Evolutionary conservation across 257 asterid species (phyloP), one percentile per base, ranked within the genome.

Genomic region (Gardenia jasminoides): DNA sequence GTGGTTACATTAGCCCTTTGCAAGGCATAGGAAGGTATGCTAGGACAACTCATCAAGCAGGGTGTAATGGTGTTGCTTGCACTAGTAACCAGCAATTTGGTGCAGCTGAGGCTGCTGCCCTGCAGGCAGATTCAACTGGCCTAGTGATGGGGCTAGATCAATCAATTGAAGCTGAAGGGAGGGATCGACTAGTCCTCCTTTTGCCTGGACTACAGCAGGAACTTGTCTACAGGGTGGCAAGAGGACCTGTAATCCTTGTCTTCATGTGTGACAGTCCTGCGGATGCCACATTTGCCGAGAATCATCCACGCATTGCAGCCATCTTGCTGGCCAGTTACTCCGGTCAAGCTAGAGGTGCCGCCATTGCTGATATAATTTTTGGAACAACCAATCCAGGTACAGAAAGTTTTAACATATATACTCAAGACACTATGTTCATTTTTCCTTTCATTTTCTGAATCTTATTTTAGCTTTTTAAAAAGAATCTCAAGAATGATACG

Each of bases 311-410:
- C n/a, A 76, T 95, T 50, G 80, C 89, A 0, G 94, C 89, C 61
- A 93, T 93, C 30, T 6, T 95, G 24, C 93, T 98, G 99, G 97
- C 81, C 64, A 98, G 99, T 9, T 95, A 93, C 68, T 98, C 99
- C 22, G 97, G 99, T 22, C 97, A 95, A 54, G 97, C 97, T 8
- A 98, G 99, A 31, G 98, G 98, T 1, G 77, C 92, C 31, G 98
- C 98, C 54, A 90, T 93, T 77, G 97, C 98, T 65, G 98, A 95
- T 87, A 85, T 95, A 15, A 26, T 95, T 72, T 95, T 86, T 81
- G 99, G 99, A 67, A 82, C 90, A 0, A 73, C 86, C 47, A 90
- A 93, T 83, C 99, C 98, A 82, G 97, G 99, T 93, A 31, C n/a
- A n/a, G n/a, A n/a, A n/a, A n/a, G n/a, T n/a, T n/a, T n/a, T n/a